A percentile compares a stretch with the other conserved stretches of the same genome.
These are phyloP conservation scores for Marasmius oreades DNA, from an alignment of 1,284 basidiomycete genomes.

Conservation along the genomic window DNA sequence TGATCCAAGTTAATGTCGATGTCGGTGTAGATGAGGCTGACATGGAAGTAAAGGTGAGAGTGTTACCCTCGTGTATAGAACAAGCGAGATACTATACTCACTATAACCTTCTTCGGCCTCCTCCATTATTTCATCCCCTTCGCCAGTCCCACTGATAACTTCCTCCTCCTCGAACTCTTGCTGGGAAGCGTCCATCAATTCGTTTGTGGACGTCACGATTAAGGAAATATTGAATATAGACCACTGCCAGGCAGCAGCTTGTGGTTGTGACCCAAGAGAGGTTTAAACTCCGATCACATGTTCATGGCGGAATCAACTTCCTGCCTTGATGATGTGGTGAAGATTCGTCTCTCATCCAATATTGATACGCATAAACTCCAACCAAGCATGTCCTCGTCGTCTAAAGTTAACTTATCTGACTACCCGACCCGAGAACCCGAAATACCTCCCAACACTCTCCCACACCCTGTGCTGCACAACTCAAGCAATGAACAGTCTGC, in stretches of 20 bases:
- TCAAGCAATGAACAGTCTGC: too few species aligned
- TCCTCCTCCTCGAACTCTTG: constrained; percentile 52
- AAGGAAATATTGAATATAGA: background rate
- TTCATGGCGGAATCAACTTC: background rate
- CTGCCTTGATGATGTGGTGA: too few species aligned
- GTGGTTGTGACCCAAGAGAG: background rate
- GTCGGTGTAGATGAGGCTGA: constrained; percentile 83
- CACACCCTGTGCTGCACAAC: too few species aligned
- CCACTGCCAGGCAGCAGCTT: background rate
- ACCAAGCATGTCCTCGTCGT: too few species aligned
- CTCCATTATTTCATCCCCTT: constrained; percentile 68
- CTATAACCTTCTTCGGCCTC: constrained; percentile 68
- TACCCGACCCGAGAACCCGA: too few species aligned
- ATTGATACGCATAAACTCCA: too few species aligned
- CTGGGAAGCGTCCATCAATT: constrained; percentile 36
- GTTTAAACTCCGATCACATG: background rate
- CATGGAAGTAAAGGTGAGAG: background rate
- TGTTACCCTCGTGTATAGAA: constrained; percentile 10
- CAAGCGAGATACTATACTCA: constrained; percentile 36
- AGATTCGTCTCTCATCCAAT: too few species aligned
- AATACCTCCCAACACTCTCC: too few species aligned
- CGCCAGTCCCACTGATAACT: constrained; percentile 43
- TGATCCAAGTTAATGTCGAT: constrained; percentile 92
- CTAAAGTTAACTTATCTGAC: too few species aligned
- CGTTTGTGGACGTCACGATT: background rate